Conservation (phyloP, 768 basidiomycete genomes). For the Xanthoconium purpureum region DNA sequence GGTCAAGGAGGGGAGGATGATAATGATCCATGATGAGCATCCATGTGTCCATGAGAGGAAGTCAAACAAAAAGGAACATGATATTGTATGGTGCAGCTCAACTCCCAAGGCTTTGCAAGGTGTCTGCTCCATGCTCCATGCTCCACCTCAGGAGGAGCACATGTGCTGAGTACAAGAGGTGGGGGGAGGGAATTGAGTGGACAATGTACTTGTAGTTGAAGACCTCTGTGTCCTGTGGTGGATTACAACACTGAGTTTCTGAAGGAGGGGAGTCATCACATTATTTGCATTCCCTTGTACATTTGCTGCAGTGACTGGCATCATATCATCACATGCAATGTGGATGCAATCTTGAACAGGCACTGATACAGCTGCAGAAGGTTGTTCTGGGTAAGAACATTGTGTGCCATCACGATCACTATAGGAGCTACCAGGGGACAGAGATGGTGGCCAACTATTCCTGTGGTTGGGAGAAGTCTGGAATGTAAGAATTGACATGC, state of each 20-base stretch:
- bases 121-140: conserved; percentile 33
- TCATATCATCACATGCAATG: conserved; percentile 10
- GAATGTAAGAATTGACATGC: conserved; percentile 25
- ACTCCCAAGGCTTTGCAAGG: conserved; percentile 48
- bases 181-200: conserved; percentile 39
- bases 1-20: conserved; percentile 29
- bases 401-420: conserved; percentile 23
- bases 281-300: conserved; percentile 24
- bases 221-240: conserved; percentile 31
- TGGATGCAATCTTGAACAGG: conserved; percentile 27
- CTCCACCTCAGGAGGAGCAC: conserved; percentile 40
- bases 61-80: conserved; percentile 37
- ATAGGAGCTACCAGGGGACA: conserved; percentile 20
- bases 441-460: conserved; percentile 19
- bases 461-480: conserved; percentile 27
- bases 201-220: conserved; percentile 47
- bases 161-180: conserved; percentile 35
- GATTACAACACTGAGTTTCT: conserved; percentile 22
- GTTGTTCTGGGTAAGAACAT: conserved; percentile 18
- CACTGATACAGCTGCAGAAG: conserved; percentile 7
- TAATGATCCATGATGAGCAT: conserved; percentile 40
- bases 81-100: conserved; percentile 33
- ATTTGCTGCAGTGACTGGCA: conserved; percentile 2
- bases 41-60: conserved; percentile 39
- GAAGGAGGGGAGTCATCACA: conserved; percentile 21